Conservation (phyloP, 1,284 basidiomycete species). For the Bjerkandera adusta region DNA sequence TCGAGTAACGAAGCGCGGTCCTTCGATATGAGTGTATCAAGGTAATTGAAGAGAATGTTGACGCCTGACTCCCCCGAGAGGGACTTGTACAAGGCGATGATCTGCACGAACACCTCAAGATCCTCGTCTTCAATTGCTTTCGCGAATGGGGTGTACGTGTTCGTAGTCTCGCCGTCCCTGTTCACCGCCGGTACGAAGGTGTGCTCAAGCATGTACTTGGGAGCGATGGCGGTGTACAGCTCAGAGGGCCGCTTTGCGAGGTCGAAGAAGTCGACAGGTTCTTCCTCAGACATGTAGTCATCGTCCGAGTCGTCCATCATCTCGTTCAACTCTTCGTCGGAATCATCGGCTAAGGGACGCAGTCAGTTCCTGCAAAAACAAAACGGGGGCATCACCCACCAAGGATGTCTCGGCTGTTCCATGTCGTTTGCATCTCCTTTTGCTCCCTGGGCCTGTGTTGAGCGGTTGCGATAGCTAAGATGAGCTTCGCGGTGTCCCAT, state of each 20-base stretch:
- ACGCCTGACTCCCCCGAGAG: slow-evolving; percentile 17
- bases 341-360: slow-evolving; percentile 11
- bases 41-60: slow-evolving; percentile 1
- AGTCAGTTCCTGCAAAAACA: no score
- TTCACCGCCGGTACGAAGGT: slow-evolving; percentile 23
- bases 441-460: slow-evolving; percentile 45
- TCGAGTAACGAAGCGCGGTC: slow-evolving; percentile 51
- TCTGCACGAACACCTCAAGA: slow-evolving; percentile 47
- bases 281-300: slow-evolving; percentile 32
- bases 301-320: slow-evolving; percentile 26
- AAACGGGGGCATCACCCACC: no score
- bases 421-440: slow-evolving; percentile 28
- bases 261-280: slow-evolving; percentile 45
- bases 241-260: slow-evolving; percentile 45
- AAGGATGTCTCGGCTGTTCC: no score
- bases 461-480: slow-evolving; percentile 49
- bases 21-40: slow-evolving; percentile 30
- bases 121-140: slow-evolving; percentile 44
- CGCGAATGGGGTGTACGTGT: slow-evolving; percentile 20
- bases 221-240: slow-evolving; percentile 38
- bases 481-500: slow-evolving; percentile 53
- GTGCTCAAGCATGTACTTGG: slow-evolving; percentile 28
- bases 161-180: slow-evolving; percentile 13
- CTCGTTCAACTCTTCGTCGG: slow-evolving; percentile 30
- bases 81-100: slow-evolving; percentile 41